Base-by-base conservation (phyloP, 2,329 filamentous ascomycete genomes). In the Penicillium nordicum region DNA sequence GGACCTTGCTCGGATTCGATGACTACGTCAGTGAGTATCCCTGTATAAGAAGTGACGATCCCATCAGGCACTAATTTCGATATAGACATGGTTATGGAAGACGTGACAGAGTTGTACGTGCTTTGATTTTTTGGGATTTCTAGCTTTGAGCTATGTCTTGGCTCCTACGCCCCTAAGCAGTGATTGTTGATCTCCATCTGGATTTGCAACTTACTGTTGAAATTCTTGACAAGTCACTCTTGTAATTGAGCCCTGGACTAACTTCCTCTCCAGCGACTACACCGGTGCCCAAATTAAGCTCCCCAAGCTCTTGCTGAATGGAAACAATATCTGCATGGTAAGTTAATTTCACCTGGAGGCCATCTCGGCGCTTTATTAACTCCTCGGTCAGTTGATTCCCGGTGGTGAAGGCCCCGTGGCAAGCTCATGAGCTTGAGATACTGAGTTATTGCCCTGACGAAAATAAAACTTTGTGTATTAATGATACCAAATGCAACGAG, bases 261-360 rank as follows among this genome's bases (percentile, higher is more conserved):
- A 73, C 47, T 23, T 41, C 5, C 18, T 25, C 5, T 6, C 50
- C 50, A 97, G 93, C 73, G 94, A 99, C 77, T 96, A 96, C 77
- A 87, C 87, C 5, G 93, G 93, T 59, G 86, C 88, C 67, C 88
- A 93, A 75, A 89, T 87, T 44, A 96, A 96, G 75, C 84, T 99
- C 40, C 84, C 92, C 50, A 97, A 97, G 81, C 96, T 99, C 59
- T 78, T 99, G 41, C 80, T 99, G 38, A 99, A 99, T 70, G 94
- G 94, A 55, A 99, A 99, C 79, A 97, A 97, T 70, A 91, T 99
- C 63, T 97, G 93, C 89, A 99, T 99, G 94, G 94, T 96, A 83
- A 54, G 81, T 50, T 36, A 12, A 34, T 5, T 16, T 58, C 16
- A 52, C 43, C 34, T 48, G 7, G 30, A 38, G 2, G 3, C 9